Evolutionary conservation across 495 filamentous ascomycete species (phyloP).

Genomic region (Usnea hakonensis): DNA sequence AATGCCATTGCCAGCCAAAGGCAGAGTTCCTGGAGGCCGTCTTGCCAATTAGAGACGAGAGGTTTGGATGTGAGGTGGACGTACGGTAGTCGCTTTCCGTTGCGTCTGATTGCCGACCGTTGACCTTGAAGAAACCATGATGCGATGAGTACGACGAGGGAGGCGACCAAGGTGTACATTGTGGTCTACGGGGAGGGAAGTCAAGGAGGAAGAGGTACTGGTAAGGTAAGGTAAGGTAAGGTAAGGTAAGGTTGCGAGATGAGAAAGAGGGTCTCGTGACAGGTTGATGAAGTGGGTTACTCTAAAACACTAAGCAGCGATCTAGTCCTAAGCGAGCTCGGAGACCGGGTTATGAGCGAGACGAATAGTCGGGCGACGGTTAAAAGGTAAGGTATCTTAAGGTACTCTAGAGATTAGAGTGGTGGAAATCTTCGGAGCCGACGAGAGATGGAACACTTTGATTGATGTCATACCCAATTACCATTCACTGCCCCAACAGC

Average conservation of each 20-base stretch:
- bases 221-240: too few relatives aligned
- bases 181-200: neutral
- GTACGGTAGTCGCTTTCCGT: slow-evolving; percentile 23
- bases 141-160: neutral
- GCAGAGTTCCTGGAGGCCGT: slow-evolving; percentile 47
- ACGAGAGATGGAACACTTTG: neutral
- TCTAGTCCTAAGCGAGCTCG: neutral
- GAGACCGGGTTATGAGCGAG: too few relatives aligned
- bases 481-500: slow-evolving; percentile 2
- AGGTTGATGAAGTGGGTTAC: neutral
- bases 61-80: neutral
- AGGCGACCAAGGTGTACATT: slow-evolving; percentile 18
- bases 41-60: slow-evolving; percentile 11
- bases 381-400: too few relatives aligned
- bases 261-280: neutral
- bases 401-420: neutral
- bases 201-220: neutral
- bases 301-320: neutral
- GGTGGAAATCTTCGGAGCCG: slow-evolving; percentile 1
- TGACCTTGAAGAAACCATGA: slow-evolving; percentile 26
- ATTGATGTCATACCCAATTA: slow-evolving; percentile 1
- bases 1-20: slow-evolving; percentile 50
- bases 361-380: too few relatives aligned
- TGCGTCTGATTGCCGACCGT: slow-evolving; percentile 20
- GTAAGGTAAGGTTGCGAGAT: too few relatives aligned